Evolutionary conservation across 345 rosid species (phyloP).

Genomic region (Eucalyptus erythrocorys): DNA sequence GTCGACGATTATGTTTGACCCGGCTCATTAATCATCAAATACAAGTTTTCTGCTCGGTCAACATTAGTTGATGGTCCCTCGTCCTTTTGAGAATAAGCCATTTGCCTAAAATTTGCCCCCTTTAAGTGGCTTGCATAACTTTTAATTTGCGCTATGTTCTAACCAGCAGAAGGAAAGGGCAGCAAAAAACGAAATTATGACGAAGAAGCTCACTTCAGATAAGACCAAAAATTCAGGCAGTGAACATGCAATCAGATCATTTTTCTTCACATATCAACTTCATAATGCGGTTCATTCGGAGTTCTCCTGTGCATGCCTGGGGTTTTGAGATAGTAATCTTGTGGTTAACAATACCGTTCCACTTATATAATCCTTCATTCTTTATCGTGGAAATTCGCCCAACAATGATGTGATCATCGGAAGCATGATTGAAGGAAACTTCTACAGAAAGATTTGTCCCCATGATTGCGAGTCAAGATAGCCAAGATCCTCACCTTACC

Average conservation of each 20-base stretch:
- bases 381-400: not conserved
- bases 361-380: not conserved
- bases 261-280: not conserved
- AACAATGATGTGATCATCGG: not conserved
- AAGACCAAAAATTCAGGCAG: not conserved
- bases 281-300: not conserved
- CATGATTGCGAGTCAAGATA: not conserved
- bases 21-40: not conserved
- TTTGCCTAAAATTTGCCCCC: not conserved
- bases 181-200: not conserved
- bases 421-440: not conserved
- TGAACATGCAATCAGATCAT: not conserved
- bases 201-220: not conserved
- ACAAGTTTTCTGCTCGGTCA: not conserved
- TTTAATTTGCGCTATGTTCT: not conserved
- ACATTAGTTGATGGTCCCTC: not conserved
- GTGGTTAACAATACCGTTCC: not conserved
- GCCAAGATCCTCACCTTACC: not conserved
- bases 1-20: not conserved
- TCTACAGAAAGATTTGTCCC: not conserved
- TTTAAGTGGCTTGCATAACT: not conserved
- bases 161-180: not conserved
- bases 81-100: not conserved
- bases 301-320: not conserved
- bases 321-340: not conserved